Base-by-base conservation (phyloP, 2,329 filamentous ascomycete genomes). In the Cryphonectria carpinicola region DNA sequence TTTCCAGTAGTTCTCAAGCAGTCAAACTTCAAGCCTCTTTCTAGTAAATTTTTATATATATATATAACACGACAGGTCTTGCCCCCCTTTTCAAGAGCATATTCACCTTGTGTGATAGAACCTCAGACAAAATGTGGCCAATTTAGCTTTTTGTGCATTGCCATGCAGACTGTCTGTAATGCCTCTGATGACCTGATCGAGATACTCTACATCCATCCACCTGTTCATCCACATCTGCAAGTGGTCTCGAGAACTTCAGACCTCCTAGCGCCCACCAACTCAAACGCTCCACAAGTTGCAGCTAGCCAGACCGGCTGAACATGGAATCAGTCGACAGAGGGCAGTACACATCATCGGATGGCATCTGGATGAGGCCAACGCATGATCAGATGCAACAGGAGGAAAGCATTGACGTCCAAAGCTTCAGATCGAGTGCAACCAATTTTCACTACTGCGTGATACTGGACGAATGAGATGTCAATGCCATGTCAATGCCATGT, bases 381-480 rank as follows among this genome's bases (percentile, higher is more conserved):
- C 46, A 49, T n/a, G 46, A 49, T 49, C 46, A 11, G 46, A 49
- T 49, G 46, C 46, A 49, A 49, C 19, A 22, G 3, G 46, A 49
- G 10, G 37, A 3, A 39, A 39, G 46, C 46, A 49, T n/a, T 22
- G 10, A n/a, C 6, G n/a, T 10, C 17, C 46, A 3, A 22, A 7
- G 19, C 19, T 46, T 46, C 17, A 49, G 46, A 49, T n/a, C 19
- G 6, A n/a, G 19, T n/a, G 46, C 19, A 49, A 19, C 7, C 7
- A 8, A 11, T 49, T 6, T n/a, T 49, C 7, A 49, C 46, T 49
- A 4, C 46, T n/a, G 46, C n/a, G 46, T 10, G 46, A 49, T n/a
- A 49, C 46, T n/a, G 7, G 43, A 49, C 52, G 37, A 68, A 65
- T 49, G 58, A 68, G 52, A 71, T 39, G 61, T 61, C 66, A 68